Evolutionary conservation across 306 rosid genomes (phyloP), one percentile per base, ranked within the genome.

Genomic region (Castanopsis chinensis): DNA sequence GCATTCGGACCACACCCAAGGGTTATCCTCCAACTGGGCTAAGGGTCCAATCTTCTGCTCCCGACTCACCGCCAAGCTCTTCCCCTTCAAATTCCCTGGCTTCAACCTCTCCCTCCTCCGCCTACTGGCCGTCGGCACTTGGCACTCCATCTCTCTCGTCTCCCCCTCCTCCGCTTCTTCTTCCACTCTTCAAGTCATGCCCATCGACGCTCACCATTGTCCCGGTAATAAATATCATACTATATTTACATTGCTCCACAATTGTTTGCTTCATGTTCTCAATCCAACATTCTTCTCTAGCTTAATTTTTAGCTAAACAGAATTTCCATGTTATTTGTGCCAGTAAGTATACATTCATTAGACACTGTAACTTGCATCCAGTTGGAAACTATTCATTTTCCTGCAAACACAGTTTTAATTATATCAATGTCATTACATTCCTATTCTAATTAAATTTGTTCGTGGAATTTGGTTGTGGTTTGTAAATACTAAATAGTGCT

Each of bases 1-100:
- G 14, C 92, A 91, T 82, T 83, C 97, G n/a, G 92, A 92, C 51
- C 97, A 92, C 84, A 88, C 94, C 80, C 2, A 75, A 0, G 97
- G 94, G 58, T 85, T 90, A 72, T 88, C 97, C 6, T 73, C 94
- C 18, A 10, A 84, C 0, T 90, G 97, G 97, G 71, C 92, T 33
- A 83, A 77, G 61, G 97, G 81, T 4, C 91, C 88, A 1, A 85
- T 92, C 79, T 90, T 80, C 90, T 90, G 92, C 79, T 90, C 94
- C 43, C 82, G 85, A 59, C 80, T 87, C 88, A 86, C 94, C 58
- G 92, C 97, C 83, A 90, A 84, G 61, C 91, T 88, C 75, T 58
- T 90, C 76, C 89, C 92, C 45, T 87, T 80, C 83, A 92, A 78
- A 76, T 92, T 88, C 85, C 90, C 90, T 0, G 8, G 28, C 12